These are phyloP conservation scores for Cymbopogon flexuosus DNA, from an alignment of 202 grass and related monocot genomes.

Conservation along the genomic window DNA sequence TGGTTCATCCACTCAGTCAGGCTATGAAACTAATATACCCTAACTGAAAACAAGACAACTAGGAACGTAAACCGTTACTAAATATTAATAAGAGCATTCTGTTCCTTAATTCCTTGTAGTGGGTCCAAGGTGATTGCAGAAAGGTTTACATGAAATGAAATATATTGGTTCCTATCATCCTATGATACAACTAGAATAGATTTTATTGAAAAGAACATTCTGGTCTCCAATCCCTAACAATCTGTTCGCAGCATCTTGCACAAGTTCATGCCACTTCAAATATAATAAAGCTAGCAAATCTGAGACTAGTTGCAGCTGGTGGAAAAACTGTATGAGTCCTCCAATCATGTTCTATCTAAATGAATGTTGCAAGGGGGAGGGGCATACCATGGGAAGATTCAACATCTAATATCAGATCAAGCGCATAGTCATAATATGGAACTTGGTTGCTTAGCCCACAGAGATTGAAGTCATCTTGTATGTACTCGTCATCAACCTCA, in stretches of 20 bases:
- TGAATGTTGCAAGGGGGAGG: not conserved
- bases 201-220: not conserved
- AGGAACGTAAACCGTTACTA: not conserved
- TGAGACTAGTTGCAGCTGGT: not conserved
- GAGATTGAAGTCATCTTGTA: conserved; percentile 97
- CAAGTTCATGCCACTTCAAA: not conserved
- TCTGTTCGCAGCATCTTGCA: not conserved
- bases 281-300: not conserved
- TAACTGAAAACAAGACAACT: conserved; percentile 16
- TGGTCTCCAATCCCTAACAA: not conserved
- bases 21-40: not conserved
- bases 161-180: not conserved
- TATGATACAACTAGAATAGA: not conserved
- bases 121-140: not conserved
- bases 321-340: not conserved
- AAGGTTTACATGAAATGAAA: not conserved
- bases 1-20: not conserved
- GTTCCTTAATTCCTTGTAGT: not conserved
- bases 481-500: conserved; percentile 92
- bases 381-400: conserved; percentile 83
- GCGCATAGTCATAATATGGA: conserved; percentile 90
- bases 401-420: conserved; percentile 89
- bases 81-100: not conserved
- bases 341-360: not conserved
- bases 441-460: conserved; percentile 96